Percentiles rank a stretch among this genome's conserved stretches.
Conservation (phyloP, 768 basidiomycete genomes). For the Ephemerocybe angulata region DNA sequence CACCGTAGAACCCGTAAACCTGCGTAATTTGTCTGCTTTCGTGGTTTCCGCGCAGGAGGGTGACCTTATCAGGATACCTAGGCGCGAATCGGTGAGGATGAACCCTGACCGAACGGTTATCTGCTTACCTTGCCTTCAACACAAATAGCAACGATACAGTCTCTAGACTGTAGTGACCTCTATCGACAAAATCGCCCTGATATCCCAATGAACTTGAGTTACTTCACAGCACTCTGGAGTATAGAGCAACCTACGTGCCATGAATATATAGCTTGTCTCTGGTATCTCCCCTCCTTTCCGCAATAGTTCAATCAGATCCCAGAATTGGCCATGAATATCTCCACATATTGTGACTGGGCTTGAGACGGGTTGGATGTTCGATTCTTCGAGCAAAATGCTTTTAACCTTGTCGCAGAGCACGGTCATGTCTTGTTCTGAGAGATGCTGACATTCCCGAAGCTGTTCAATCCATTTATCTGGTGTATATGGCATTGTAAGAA, state of each 20-base stretch:
- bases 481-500: constrained; percentile 19
- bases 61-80: constrained; percentile 92
- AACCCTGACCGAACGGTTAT: neutral
- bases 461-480: constrained; percentile 87
- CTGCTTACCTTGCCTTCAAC: constrained; percentile 76
- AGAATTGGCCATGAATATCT: constrained; percentile 97
- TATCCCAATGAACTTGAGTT: constrained; percentile 14
- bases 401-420: constrained; percentile 87
- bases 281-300: constrained; percentile 83
- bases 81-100: constrained; percentile 9
- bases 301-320: constrained; percentile 90
- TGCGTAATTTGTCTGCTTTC: constrained; percentile 98
- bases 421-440: constrained; percentile 92
- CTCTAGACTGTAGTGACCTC: constrained; percentile 94
- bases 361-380: constrained; percentile 94
- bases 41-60: constrained; percentile 90
- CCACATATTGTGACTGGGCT: constrained; percentile 93
- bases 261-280: constrained; percentile 91
- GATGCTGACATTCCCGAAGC: constrained; percentile 80
- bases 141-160: constrained; percentile 87
- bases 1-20: constrained; percentile 98
- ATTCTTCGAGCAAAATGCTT: constrained; percentile 89
- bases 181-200: constrained; percentile 96
- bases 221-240: constrained; percentile 13
- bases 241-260: constrained; percentile 64